These are phyloP conservation scores for Rhizoctonia solani DNA, from an alignment of 1,284 basidiomycete genomes.

Conservation along the genomic window DNA sequence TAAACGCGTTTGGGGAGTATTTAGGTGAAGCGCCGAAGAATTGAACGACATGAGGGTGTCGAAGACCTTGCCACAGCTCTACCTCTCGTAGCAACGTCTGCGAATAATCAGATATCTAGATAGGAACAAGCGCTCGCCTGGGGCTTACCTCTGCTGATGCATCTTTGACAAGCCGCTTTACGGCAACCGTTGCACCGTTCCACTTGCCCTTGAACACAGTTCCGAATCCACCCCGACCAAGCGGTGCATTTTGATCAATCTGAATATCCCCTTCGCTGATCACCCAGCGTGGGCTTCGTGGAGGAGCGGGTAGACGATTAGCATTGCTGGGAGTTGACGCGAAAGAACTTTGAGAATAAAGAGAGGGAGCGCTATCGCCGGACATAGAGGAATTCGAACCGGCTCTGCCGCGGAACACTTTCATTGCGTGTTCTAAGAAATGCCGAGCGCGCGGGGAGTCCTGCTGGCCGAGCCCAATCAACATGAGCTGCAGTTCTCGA, in stretches of 20 bases:
- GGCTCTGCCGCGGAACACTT: conserved; percentile 14
- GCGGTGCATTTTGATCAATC: conserved; percentile 22
- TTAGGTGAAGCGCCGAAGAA: conserved; percentile 36
- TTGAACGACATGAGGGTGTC: conserved; percentile 35
- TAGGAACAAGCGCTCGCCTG: neutral
- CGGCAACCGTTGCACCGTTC: conserved; percentile 29
- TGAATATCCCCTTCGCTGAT: conserved; percentile 26
- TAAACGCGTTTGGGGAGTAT: conserved; percentile 44
- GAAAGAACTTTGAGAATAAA: conserved; percentile 25
- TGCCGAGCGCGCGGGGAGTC: conserved; percentile 23
- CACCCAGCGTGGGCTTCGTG: conserved; percentile 9
- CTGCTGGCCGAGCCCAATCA: conserved; percentile 15
- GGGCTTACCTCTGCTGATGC: conserved; percentile 22
- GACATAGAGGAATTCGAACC: neutral
- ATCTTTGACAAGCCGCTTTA: conserved; percentile 31
- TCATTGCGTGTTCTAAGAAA: conserved; percentile 22
- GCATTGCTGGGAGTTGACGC: neutral
- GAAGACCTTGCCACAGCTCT: conserved; percentile 27
- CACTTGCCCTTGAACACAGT: conserved; percentile 31
- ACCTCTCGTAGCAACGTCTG: conserved; percentile 25
- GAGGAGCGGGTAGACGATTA: neutral
- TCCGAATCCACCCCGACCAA: conserved; percentile 30
- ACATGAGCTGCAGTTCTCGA: conserved; percentile 22
- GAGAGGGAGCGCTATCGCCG: conserved; percentile 1
- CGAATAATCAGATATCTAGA: neutral